phyloP scores from a whole-genome alignment of 257 asterid genomes.

The Rehmannia glutinosa region DNA sequence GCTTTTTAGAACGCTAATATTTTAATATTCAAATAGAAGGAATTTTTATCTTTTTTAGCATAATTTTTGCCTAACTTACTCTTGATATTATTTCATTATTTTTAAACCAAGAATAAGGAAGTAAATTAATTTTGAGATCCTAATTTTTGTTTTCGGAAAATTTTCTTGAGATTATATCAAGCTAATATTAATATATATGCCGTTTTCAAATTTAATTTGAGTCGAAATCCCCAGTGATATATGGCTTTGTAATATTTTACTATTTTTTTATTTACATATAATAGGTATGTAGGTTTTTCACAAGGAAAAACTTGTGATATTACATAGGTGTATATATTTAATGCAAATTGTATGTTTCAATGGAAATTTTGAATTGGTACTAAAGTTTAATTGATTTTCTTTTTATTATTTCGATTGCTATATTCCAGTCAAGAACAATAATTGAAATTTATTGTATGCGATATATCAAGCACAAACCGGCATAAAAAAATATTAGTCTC shows the following conservation, averaged over 20 bases:
- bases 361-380: background rate
- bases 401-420: background rate
- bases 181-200: background rate
- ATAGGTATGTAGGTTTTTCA: background rate
- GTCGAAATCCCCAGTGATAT: constrained; percentile 9
- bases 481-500: no score
- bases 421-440: background rate
- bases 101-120: no score
- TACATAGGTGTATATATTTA: constrained; percentile 4
- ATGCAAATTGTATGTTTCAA: background rate
- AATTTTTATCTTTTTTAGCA: no score
- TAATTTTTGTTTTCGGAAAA: constrained; percentile 12
- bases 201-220: background rate
- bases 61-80: constrained; percentile 16
- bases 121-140: no score
- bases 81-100: constrained; percentile 12
- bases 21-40: no score
- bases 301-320: background rate
- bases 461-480: no score
- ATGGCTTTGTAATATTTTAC: constrained; percentile 10
- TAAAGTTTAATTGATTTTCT: background rate
- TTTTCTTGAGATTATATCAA: constrained; percentile 7
- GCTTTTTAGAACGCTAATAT: no score
- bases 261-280: constrained; percentile 7
- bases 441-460: background rate